A percentile compares a stretch with the other conserved stretches of the same genome.
phyloP scores from a whole-genome alignment of 108 stramenopile genomes.

The Conticribra guillardii region DNA sequence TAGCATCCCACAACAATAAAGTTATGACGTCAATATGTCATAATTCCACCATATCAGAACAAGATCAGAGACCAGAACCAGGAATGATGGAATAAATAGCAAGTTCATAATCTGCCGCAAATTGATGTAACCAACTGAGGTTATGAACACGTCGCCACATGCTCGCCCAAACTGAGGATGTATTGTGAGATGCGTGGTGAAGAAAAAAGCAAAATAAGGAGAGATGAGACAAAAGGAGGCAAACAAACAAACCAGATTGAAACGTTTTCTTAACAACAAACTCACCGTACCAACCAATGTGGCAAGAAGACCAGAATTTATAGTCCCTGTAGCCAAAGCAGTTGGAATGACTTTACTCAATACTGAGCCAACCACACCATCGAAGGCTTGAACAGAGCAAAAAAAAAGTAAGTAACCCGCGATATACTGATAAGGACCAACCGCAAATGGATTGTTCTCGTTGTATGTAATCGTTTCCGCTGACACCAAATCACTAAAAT shows the following conservation, averaged over 20 bases:
- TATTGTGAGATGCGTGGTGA: background rate
- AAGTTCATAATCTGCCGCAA: constrained; percentile 72
- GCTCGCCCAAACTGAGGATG: constrained; percentile 55
- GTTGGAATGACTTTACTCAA: constrained; percentile 88
- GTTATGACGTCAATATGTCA: constrained; percentile 68
- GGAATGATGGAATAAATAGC: constrained; percentile 65
- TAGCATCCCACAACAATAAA: no score
- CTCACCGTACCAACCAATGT: constrained; percentile 72
- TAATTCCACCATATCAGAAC: constrained; percentile 57
- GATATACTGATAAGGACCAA: constrained; percentile 61
- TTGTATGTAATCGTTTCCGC: constrained; percentile 59
- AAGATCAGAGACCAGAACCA: constrained; percentile 57
- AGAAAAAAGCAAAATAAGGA: background rate
- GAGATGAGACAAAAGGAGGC: constrained; percentile 1
- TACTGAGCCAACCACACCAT: constrained; percentile 85
- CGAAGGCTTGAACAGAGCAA: constrained; percentile 69
- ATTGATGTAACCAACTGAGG: constrained; percentile 57
- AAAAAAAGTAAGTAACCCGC: constrained; percentile 70
- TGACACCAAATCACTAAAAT: constrained; percentile 59
- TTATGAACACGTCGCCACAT: constrained; percentile 75
- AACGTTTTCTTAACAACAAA: no score
- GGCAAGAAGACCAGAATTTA: constrained; percentile 82
- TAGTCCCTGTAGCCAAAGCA: constrained; percentile 86
- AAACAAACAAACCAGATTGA: background rate
- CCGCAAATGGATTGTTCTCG: constrained; percentile 51